Conservation (phyloP, 805 yeast genomes). For the Wickerhamiella siamensis region DNA sequence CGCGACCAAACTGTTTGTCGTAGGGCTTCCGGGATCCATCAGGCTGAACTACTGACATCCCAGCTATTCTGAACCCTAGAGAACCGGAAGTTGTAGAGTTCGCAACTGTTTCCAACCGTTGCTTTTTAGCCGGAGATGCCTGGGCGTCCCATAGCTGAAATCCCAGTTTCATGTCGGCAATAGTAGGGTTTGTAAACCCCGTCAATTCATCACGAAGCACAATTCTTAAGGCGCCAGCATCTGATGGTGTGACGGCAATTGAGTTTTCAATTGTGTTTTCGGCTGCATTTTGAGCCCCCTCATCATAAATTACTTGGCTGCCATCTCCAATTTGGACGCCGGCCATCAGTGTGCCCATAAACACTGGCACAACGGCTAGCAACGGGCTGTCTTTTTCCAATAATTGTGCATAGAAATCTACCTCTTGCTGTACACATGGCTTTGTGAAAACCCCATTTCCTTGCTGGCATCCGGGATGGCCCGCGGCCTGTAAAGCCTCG, state of each 20-base stretch:
- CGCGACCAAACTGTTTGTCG: constrained; percentile 61
- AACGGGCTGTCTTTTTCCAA: constrained; percentile 12
- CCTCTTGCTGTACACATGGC: constrained; percentile 47
- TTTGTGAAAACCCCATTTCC: constrained; percentile 63
- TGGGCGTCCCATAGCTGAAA: constrained; percentile 44
- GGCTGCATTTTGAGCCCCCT: neutral
- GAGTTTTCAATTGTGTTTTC: neutral
- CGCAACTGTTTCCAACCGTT: constrained; percentile 51
- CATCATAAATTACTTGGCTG: neutral
- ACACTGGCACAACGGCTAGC: constrained; percentile 36
- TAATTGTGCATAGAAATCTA: constrained; percentile 52
- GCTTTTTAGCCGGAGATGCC: constrained; percentile 44
- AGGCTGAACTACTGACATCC: constrained; percentile 47
- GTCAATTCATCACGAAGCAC: constrained; percentile 58
- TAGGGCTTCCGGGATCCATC: constrained; percentile 35
- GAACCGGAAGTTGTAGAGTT: constrained; percentile 66
- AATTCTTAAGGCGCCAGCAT: constrained; percentile 23
- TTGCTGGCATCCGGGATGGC: constrained; percentile 67
- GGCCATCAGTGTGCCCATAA: constrained; percentile 41
- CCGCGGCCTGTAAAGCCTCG: constrained; percentile 65
- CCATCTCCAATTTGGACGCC: constrained; percentile 1
- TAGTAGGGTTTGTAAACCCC: constrained; percentile 51
- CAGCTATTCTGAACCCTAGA: constrained; percentile 67
- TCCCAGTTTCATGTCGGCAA: constrained; percentile 79
- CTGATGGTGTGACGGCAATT: constrained; percentile 3